A percentile compares a stretch with the other conserved stretches of the same genome.
Evolutionary conservation across 192 early-diverging fungal species (phyloP).

Genomic region (Bifiguratus adelaidae): DNA sequence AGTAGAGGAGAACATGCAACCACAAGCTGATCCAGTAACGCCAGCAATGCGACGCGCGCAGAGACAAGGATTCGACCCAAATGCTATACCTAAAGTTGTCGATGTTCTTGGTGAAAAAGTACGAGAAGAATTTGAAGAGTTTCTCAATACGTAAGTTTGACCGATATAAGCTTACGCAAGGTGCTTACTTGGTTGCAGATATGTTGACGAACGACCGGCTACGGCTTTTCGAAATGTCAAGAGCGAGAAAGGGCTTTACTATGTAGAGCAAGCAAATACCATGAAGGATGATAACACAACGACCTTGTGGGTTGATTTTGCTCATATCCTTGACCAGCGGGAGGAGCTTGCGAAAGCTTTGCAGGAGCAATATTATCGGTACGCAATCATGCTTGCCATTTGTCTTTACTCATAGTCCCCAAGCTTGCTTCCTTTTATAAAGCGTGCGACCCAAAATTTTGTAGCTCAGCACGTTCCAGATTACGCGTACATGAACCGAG

Average conservation of each 20-base stretch:
- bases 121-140: conserved; percentile 55
- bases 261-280: conserved; percentile 55
- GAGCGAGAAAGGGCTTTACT: conserved; percentile 23
- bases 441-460: conserved; percentile 72
- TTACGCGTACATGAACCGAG: conserved; percentile 37
- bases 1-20: neutral
- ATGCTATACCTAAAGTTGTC: conserved; percentile 38
- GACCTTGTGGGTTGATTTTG: conserved; percentile 70
- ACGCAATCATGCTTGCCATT: neutral
- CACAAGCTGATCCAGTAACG: neutral
- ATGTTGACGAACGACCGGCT: neutral
- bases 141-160: conserved; percentile 45
- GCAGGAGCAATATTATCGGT: conserved; percentile 62
- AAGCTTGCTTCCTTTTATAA: conserved; percentile 74
- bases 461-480: conserved; percentile 57
- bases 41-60: neutral
- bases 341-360: conserved; percentile 54
- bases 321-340: conserved; percentile 38
- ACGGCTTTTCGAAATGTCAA: conserved; percentile 6
- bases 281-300: conserved; percentile 43
- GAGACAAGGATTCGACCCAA: conserved; percentile 4
- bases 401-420: neutral
- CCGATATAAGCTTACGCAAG: neutral
- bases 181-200: neutral
- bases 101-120: conserved; percentile 63